Evolutionary conservation across 2,329 filamentous ascomycete genomes (phyloP), one percentile per base, ranked within the genome.

Genomic region (Microdochium paspali): DNA sequence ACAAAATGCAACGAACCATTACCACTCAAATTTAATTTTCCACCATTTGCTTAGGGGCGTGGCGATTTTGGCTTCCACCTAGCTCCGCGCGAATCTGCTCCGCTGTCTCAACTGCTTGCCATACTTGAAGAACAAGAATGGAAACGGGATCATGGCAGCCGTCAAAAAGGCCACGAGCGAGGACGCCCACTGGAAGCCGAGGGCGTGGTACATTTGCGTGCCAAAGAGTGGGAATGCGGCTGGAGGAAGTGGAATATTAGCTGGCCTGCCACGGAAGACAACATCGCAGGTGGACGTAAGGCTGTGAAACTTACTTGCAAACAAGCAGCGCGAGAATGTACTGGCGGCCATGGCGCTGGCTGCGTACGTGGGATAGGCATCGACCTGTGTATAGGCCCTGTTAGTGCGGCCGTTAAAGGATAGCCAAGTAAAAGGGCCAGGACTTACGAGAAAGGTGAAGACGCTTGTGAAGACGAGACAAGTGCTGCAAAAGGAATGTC

Each of bases 261-360:
- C 49, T 31, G 30, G 44, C 45, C 21, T 31, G 48, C 49, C 24
- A 49, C 47, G 24, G n/a, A 40, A 12, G 7, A 4, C 44, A 42
- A 32, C 48, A 24, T 43, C 35, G 4, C 10, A 45, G 5, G 7
- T 2, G 13, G 1, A 30, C 25, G 28, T 25, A 24, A 40, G 45
- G n/a, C 45, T 24, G 45, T 35, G 45, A 18, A 25, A 65, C 74
- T 66, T 58, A 77, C 75, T 74, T 50, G 85, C 90, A 69, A 94
- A 93, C 20, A 76, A 72, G 53, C 84, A 89, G 46, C 90, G 77
- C 49, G 85, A 78, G 62, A 93, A 87, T 44, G 84, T 85, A 58
- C 95, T 93, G 42, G 89, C 88, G 12, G 90, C 88, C 63, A 95
- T 73, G 3, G 89, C 88, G 49, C 77, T 82, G 44, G 86, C 86